A percentile compares a stretch with the other conserved stretches of the same genome.
Conservation (phyloP, 1,284 basidiomycete species). For the Ganoderma lucidum region DNA sequence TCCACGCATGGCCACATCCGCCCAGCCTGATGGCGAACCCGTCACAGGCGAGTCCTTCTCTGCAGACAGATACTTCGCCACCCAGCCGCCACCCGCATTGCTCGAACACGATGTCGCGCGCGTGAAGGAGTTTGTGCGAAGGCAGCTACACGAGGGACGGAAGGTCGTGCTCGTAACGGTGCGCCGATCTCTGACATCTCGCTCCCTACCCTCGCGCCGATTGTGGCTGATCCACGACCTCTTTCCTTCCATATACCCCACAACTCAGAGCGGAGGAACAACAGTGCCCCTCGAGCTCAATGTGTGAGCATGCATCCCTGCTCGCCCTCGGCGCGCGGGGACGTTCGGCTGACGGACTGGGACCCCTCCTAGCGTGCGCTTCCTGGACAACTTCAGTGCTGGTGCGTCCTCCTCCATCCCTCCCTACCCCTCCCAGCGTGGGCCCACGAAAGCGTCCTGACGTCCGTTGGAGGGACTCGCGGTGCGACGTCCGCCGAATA, state of each 20-base stretch:
- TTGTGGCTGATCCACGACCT: slow-evolving; percentile 19
- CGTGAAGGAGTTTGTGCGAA: slow-evolving; percentile 77
- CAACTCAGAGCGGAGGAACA: slow-evolving; percentile 87
- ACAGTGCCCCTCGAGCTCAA: slow-evolving; percentile 96
- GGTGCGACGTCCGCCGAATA: slow-evolving; percentile 99
- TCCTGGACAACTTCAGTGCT: slow-evolving; percentile 98
- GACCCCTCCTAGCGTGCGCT: slow-evolving; percentile 80
- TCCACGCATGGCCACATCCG: neutral
- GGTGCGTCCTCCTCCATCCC: slow-evolving; percentile 55
- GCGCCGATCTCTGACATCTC: slow-evolving; percentile 43
- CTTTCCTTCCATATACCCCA: slow-evolving; percentile 8
- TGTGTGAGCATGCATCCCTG: slow-evolving; percentile 73
- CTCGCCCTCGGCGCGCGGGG: neutral
- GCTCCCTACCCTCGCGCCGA: slow-evolving; percentile 7
- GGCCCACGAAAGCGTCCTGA: neutral
- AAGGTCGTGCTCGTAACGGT: slow-evolving; percentile 95
- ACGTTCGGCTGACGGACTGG: slow-evolving; percentile 32
- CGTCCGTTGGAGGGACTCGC: slow-evolving; percentile 74
- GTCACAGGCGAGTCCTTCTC: slow-evolving; percentile 59
- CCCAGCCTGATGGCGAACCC: neutral
- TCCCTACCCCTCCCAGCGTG: neutral
- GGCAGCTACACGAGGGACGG: slow-evolving; percentile 68
- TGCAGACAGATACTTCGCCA: slow-evolving; percentile 87
- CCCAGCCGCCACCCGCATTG: slow-evolving; percentile 76
- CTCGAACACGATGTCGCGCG: slow-evolving; percentile 71